A percentile compares a stretch with the other conserved stretches of the same genome.
These are phyloP conservation scores for Aspergillus phoenicis DNA, from an alignment of 2,329 filamentous ascomycete species.

Conservation along the genomic window DNA sequence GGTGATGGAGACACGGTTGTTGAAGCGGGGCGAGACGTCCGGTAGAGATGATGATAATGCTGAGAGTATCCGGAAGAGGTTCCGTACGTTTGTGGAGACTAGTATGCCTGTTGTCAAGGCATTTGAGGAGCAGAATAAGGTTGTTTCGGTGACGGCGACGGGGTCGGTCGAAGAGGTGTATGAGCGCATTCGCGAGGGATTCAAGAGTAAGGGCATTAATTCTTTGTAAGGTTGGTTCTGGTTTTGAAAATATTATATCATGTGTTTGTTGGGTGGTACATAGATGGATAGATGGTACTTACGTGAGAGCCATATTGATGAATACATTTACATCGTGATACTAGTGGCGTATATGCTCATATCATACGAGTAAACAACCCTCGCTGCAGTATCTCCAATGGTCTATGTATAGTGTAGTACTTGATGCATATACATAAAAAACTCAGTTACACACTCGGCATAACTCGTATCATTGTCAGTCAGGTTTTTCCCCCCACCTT, in stretches of 20 bases:
- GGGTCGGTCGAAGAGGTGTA: conserved; percentile 68
- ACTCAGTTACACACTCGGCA: conserved; percentile 15
- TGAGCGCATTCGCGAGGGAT: conserved; percentile 52
- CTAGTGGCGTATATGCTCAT: no score
- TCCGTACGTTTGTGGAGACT: conserved; percentile 89
- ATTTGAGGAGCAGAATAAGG: conserved; percentile 73
- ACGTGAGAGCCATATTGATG: no score
- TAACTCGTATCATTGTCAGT: conserved; percentile 26
- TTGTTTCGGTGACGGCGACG: conserved; percentile 78
- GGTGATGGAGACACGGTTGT: conserved; percentile 79
- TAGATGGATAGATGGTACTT: neutral
- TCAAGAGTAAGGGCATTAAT: conserved; percentile 48
- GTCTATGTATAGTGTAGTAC: neutral
- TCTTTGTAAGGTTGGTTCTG: conserved; percentile 19
- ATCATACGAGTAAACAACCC: no score
- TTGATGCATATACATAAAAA: neutral
- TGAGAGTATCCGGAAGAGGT: conserved; percentile 94
- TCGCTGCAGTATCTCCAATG: neutral
- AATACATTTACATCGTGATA: no score
- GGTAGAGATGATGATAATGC: conserved; percentile 91
- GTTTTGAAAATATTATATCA: neutral
- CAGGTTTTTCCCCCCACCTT: neutral
- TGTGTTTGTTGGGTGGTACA: neutral
- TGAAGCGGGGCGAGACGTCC: conserved; percentile 90
- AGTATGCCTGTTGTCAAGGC: conserved; percentile 96